Conservation (phyloP, 345 rosid genomes). For the Lumnitzera littorea region DNA sequence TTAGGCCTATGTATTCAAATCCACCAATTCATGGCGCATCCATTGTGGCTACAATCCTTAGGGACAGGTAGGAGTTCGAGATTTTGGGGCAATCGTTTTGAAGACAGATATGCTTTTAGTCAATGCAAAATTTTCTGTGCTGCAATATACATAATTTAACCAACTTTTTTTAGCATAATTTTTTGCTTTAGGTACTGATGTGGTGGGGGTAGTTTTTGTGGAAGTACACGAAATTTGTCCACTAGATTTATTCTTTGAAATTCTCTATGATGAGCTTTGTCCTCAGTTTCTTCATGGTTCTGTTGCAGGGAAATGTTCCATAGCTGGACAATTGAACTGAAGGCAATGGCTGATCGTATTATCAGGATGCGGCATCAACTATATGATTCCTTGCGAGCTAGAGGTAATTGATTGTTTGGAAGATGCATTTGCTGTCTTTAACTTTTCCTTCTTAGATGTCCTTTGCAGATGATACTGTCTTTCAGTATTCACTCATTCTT, state of each 20-base stretch:
- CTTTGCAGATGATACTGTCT: too few species aligned
- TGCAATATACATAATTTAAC: too few species aligned
- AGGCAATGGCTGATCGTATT: slow-evolving; percentile 79
- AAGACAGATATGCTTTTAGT: too few species aligned
- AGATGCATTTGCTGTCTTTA: slow-evolving; percentile 29
- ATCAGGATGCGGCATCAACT: slow-evolving; percentile 72
- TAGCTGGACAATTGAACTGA: slow-evolving; percentile 75
- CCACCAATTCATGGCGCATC: slow-evolving; percentile 95
- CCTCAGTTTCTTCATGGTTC: slow-evolving; percentile 34
- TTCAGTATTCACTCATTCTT: too few species aligned
- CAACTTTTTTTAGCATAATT: too few species aligned
- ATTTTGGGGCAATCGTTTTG: neutral
- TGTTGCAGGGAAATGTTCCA: slow-evolving; percentile 52
- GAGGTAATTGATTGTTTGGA: slow-evolving; percentile 70
- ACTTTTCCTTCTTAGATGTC: too few species aligned
- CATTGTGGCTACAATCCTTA: slow-evolving; percentile 65
- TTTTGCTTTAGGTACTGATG: too few species aligned
- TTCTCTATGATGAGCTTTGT: too few species aligned
- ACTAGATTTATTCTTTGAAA: too few species aligned
- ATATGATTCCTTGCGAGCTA: slow-evolving; percentile 46
- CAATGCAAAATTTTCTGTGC: too few species aligned
- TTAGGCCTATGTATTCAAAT: slow-evolving; percentile 86
- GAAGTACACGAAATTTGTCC: too few species aligned
- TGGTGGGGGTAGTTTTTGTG: too few species aligned
- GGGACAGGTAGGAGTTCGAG: slow-evolving; percentile 39